A percentile compares a stretch with the other conserved stretches of the same genome.
Evolutionary conservation across 768 basidiomycete genomes (phyloP).

Genomic region (Suillus weaverae): DNA sequence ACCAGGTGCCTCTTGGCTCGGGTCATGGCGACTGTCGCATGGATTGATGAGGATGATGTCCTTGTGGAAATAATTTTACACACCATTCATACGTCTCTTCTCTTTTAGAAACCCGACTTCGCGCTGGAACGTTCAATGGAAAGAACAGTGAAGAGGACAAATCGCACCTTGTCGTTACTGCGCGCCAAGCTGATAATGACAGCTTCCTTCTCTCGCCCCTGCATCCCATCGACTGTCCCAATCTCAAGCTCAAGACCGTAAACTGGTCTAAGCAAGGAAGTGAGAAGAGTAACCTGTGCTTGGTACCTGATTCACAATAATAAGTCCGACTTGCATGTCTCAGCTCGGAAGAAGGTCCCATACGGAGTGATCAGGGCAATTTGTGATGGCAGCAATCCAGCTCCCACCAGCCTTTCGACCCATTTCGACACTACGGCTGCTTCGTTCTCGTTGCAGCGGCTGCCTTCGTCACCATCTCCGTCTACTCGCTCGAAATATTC

Average conservation of each 20-base stretch:
- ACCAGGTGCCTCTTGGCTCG: constrained; percentile 87
- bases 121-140: constrained; percentile 43
- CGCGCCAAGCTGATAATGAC: constrained; percentile 91
- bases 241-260: constrained; percentile 77
- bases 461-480: constrained; percentile 83
- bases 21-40: constrained; percentile 80
- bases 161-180: constrained; percentile 76
- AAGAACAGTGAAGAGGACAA: constrained; percentile 4
- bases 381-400: constrained; percentile 64
- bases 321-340: neutral
- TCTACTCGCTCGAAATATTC: constrained; percentile 89
- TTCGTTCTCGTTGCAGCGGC: constrained; percentile 93
- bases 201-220: constrained; percentile 94
- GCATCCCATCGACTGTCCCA: constrained; percentile 95
- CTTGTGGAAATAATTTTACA: neutral
- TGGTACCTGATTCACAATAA: constrained; percentile 63
- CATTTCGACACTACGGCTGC: constrained; percentile 81
- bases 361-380: constrained; percentile 90
- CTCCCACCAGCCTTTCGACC: constrained; percentile 74
- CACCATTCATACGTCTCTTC: constrained; percentile 86
- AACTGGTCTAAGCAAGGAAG: constrained; percentile 70
- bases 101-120: constrained; percentile 96
- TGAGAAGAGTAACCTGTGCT: constrained; percentile 86
- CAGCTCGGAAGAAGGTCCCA: constrained; percentile 20
- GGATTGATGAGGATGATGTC: neutral